phyloP scores from a whole-genome alignment of 306 rosid genomes.

The Corylus americana region DNA sequence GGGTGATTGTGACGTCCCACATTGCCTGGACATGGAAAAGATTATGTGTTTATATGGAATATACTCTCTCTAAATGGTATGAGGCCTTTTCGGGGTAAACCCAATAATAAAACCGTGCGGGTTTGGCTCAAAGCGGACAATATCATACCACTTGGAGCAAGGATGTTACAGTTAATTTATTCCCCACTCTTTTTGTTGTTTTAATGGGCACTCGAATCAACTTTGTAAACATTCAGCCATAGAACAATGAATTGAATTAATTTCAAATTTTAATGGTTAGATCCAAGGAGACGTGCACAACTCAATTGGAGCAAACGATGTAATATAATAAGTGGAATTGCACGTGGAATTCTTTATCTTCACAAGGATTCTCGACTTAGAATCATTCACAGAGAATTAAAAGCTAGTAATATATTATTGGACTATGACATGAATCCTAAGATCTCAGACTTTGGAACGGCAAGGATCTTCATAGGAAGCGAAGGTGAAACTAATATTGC shows the following conservation, averaged over 20 bases:
- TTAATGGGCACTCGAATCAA: too few species aligned
- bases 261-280: slow-evolving; percentile 12
- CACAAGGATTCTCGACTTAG: slow-evolving; percentile 49
- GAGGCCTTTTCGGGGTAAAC: too few species aligned
- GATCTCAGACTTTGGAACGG: slow-evolving; percentile 58
- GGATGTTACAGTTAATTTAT: slow-evolving; percentile 21
- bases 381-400: slow-evolving; percentile 51
- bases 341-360: slow-evolving; percentile 47
- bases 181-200: background rate
- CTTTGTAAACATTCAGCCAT: background rate
- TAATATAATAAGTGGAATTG: slow-evolving; percentile 45
- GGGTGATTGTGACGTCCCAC: too few species aligned
- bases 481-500: too few species aligned
- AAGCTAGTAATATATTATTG: slow-evolving; percentile 48
- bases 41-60: too few species aligned
- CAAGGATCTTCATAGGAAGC: slow-evolving; percentile 9
- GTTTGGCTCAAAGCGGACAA: too few species aligned
- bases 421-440: slow-evolving; percentile 47
- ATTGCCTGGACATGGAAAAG: too few species aligned
- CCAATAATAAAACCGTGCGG: too few species aligned
- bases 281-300: slow-evolving; percentile 32
- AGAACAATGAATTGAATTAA: background rate
- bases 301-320: slow-evolving; percentile 41
- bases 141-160: too few species aligned
- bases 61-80: too few species aligned